phyloP scores from a whole-genome alignment of 2,329 filamentous ascomycete species.

The Aspergillus fijiensis region DNA sequence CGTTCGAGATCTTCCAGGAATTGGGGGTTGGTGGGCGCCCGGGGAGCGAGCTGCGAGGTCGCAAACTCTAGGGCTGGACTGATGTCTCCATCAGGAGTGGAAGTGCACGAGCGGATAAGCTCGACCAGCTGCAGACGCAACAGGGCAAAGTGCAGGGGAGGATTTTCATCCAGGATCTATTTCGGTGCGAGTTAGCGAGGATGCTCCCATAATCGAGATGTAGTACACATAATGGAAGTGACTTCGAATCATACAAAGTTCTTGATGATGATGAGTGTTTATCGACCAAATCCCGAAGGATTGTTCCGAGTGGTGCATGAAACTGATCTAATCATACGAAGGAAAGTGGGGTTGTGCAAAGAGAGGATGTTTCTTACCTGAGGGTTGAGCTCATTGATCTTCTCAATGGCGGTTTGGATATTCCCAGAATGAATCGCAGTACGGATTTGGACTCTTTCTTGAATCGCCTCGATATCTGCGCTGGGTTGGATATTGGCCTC shows the following conservation, averaged over 20 bases:
- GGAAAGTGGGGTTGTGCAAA: slow-evolving; percentile 13
- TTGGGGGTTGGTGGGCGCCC: slow-evolving; percentile 74
- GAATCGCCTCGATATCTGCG: slow-evolving; percentile 70
- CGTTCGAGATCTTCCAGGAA: slow-evolving; percentile 86
- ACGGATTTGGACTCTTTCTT: slow-evolving; percentile 76
- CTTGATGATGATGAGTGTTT: slow-evolving; percentile 72
- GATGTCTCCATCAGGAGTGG: slow-evolving; percentile 68
- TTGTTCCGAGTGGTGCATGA: slow-evolving; percentile 99
- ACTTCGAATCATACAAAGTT: slow-evolving; percentile 70
- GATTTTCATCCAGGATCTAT: slow-evolving; percentile 83
- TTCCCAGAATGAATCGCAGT: slow-evolving; percentile 81
- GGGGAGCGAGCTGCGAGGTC: slow-evolving; percentile 79
- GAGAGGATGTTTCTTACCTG: slow-evolving; percentile 64
- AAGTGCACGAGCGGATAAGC: slow-evolving; percentile 76
- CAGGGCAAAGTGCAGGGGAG: slow-evolving; percentile 82
- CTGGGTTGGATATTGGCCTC: slow-evolving; percentile 84
- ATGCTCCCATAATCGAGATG: slow-evolving; percentile 10
- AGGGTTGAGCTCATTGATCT: slow-evolving; percentile 84
- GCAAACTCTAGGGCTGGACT: slow-evolving; percentile 81
- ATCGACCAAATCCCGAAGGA: slow-evolving; percentile 86
- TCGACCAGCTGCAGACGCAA: slow-evolving; percentile 91
- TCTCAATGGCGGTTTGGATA: slow-evolving; percentile 80
- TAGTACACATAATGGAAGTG: slow-evolving; percentile 14
- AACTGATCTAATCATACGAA: slow-evolving; percentile 90
- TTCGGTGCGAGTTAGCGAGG: slow-evolving; percentile 24